A percentile compares a stretch with the other conserved stretches of the same genome.
Evolutionary conservation across 345 rosid species (phyloP).

Genomic region (Isatis tinctoria): DNA sequence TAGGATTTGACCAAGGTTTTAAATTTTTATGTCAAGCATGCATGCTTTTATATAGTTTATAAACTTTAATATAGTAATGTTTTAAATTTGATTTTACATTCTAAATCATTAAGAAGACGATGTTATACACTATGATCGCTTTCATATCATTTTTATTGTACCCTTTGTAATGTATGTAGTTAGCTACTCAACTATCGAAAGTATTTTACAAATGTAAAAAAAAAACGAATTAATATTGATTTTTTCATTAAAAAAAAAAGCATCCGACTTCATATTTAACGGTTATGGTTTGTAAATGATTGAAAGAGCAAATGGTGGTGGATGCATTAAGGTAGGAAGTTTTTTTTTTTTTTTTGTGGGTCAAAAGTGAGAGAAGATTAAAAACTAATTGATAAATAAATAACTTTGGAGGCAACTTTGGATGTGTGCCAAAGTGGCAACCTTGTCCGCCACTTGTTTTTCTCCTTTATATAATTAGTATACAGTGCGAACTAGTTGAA

Average conservation of each 20-base stretch:
- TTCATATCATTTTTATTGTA: no score
- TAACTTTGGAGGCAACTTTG: no score
- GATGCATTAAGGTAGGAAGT: neutral
- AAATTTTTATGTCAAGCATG: neutral
- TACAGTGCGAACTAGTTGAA: neutral
- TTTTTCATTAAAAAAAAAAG: neutral
- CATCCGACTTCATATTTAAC: neutral
- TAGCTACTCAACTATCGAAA: neutral
- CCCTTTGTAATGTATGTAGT: neutral
- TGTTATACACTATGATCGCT: no score
- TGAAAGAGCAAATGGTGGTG: neutral
- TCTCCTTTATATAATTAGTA: neutral
- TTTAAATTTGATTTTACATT: neutral
- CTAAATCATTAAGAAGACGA: neutral
- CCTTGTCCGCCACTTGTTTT: constrained; percentile 8
- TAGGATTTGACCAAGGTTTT: neutral
- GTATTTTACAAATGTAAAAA: neutral
- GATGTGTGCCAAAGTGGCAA: neutral
- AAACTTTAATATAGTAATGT: neutral
- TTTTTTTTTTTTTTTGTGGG: no score
- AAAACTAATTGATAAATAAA: neutral
- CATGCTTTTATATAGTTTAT: neutral
- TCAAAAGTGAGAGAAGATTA: neutral
- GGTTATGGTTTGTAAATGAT: neutral
- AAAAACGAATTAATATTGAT: no score